Evolutionary conservation across 352 stramenopile genomes (phyloP), one percentile per base, ranked within the genome.

Genomic region (Phytophthora crassamura): DNA sequence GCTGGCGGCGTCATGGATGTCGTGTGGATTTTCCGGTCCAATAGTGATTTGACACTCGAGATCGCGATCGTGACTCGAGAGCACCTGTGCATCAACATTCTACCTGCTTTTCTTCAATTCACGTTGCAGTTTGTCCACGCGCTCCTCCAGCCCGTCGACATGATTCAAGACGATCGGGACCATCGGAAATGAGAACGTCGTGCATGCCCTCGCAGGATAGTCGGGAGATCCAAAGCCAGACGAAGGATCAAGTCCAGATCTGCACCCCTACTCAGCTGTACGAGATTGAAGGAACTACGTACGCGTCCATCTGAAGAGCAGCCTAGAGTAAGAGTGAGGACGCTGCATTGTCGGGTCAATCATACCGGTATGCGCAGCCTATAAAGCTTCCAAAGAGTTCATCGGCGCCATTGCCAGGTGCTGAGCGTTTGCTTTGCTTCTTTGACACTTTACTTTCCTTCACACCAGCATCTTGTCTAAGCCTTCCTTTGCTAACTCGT

Each of bases 401-500:
- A 6, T 42, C 38, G 38, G 14, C 9, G 38, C 38, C 38, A 42
- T 42, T n/a, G n/a, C n/a, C n/a, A n/a, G n/a, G n/a, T n/a, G n/a
- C n/a, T n/a, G n/a, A n/a, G n/a, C n/a, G n/a, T n/a, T n/a, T n/a
- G n/a, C n/a, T n/a, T n/a, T n/a, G n/a, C n/a, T n/a, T n/a, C n/a
- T n/a, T n/a, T n/a, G n/a, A n/a, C 22, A 25, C 22, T 25, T 25
- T 25, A 2, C 22, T 25, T 25, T 25, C 22, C 22, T 25, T 33
- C 20, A 47, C 35, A 18, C 22, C 25, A 20, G 22, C 25, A 68
- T 14, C 12, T 63, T 54, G n/a, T 64, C 25, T 14, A 74, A 39
- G 38, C 65, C 59, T 51, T 74, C 65, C 28, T 50, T 62, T 6
- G 51, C 52, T 14, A 74, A 28, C 33, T 64, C 51, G 47, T 60